phyloP scores from a whole-genome alignment of 2,329 filamentous ascomycete genomes.

The Trichoderma atrobrunneum region DNA sequence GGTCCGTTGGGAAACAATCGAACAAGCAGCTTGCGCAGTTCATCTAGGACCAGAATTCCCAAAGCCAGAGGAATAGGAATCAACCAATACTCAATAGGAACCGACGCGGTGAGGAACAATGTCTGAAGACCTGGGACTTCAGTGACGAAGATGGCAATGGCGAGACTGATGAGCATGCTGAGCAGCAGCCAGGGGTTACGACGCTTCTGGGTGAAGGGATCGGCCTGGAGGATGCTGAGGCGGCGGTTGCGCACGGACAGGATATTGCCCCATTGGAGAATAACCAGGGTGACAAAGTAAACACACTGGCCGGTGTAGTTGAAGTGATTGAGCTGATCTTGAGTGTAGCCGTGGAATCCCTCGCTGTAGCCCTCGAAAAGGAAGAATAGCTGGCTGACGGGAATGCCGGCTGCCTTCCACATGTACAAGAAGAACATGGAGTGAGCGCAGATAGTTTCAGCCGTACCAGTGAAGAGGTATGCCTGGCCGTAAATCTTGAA shows the following conservation, averaged over 20 bases:
- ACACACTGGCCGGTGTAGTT: conserved; percentile 50
- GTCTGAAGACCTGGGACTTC: conserved; percentile 49
- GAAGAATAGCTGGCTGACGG: conserved; percentile 47
- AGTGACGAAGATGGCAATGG: conserved; percentile 53
- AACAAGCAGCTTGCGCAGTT: conserved; percentile 50
- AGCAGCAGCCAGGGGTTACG: conserved; percentile 50
- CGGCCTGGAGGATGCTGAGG: conserved; percentile 50
- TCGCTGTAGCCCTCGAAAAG: conserved; percentile 47
- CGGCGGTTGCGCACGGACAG: conserved; percentile 50
- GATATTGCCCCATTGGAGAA: conserved; percentile 55
- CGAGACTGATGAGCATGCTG: conserved; percentile 45
- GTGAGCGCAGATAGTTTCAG: conserved; percentile 50
- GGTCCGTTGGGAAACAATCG: conserved; percentile 43
- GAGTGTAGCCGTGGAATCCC: conserved; percentile 49
- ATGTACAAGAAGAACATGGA: conserved; percentile 55
- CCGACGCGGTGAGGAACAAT: conserved; percentile 47
- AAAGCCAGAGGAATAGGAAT: conserved; percentile 50
- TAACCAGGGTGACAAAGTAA: conserved; percentile 54
- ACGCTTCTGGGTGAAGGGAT: conserved; percentile 44
- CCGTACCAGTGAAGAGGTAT: conserved; percentile 51
- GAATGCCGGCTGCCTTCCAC: conserved; percentile 47
- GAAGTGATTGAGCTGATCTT: conserved; percentile 45
- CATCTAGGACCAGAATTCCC: conserved; percentile 51
- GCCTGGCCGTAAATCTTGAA: conserved; percentile 50
- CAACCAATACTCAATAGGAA: conserved; percentile 52